Percentiles rank a stretch among this genome's conserved stretches.
Evolutionary conservation across 352 stramenopile genomes (phyloP).

Genomic region (Phytophthora cactorum): DNA sequence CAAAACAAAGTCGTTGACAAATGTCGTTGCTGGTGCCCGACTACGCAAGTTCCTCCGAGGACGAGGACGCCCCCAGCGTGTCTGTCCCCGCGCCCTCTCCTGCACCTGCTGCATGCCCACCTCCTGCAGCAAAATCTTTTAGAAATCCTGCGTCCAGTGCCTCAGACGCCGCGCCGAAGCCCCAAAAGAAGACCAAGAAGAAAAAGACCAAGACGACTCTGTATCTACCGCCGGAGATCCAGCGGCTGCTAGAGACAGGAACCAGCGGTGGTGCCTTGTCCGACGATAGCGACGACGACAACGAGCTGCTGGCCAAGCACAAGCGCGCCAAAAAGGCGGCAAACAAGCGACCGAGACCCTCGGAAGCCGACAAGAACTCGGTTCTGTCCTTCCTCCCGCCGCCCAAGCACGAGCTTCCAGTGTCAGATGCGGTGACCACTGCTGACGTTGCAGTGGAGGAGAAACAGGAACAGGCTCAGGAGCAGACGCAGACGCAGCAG

Average conservation of each 20-base stretch:
- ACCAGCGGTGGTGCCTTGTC: constrained; percentile 17
- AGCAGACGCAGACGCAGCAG: not conserved
- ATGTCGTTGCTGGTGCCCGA: constrained; percentile 66
- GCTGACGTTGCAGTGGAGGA: constrained; percentile 3
- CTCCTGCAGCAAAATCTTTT: not conserved
- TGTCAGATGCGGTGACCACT: not conserved
- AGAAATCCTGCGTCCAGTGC: not conserved
- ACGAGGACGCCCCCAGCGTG: constrained; percentile 30
- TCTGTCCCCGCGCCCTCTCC: not conserved
- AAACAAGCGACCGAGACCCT: constrained; percentile 39
- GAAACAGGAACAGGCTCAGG: constrained; percentile 14
- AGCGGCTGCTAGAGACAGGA: constrained; percentile 56
- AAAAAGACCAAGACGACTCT: constrained; percentile 60
- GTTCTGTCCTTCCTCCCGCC: constrained; percentile 66
- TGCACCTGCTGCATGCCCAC: not conserved
- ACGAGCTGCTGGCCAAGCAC: constrained; percentile 60
- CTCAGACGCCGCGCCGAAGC: constrained; percentile 10
- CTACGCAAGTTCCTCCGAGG: constrained; percentile 66
- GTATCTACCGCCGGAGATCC: constrained; percentile 62
- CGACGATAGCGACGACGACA: constrained; percentile 48
- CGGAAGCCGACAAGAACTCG: constrained; percentile 12
- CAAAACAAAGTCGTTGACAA: not conserved
- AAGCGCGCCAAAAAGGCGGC: constrained; percentile 46
- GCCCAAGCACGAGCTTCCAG: constrained; percentile 54
- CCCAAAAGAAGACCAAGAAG: constrained; percentile 42